A percentile compares a stretch with the other conserved stretches of the same genome.
phyloP scores from a whole-genome alignment of 73 alveolate species.

The Symbiodinium pilosum region DNA sequence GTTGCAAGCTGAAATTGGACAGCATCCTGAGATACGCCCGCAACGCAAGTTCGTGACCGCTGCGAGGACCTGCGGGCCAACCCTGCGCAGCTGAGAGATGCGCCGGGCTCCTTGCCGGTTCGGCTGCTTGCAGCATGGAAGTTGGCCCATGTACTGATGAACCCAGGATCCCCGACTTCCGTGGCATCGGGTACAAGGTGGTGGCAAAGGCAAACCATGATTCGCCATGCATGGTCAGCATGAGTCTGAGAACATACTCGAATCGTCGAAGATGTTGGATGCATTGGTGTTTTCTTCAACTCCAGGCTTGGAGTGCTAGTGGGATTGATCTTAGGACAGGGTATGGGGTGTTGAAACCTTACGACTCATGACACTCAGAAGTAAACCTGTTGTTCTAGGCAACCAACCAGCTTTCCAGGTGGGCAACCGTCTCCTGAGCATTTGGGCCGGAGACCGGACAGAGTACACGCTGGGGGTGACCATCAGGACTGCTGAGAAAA shows the following conservation, averaged over 20 bases:
- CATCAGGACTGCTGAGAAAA: conserved; percentile 12
- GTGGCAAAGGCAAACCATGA: conserved; percentile 51
- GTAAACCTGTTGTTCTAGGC: no score
- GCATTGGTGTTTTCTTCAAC: no score
- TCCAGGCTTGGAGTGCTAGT: no score
- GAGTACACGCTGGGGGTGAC: conserved; percentile 51
- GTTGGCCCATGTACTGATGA: neutral
- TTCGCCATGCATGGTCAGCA: no score
- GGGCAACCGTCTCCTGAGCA: conserved; percentile 74
- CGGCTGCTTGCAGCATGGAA: neutral
- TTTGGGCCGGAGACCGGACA: conserved; percentile 75
- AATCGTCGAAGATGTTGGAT: no score
- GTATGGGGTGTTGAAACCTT: neutral
- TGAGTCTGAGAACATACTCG: no score
- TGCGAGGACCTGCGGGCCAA: conserved; percentile 49
- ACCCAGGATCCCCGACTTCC: conserved; percentile 24
- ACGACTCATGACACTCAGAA: no score
- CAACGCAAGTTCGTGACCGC: neutral
- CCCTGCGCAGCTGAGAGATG: conserved; percentile 8
- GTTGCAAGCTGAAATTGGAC: neutral
- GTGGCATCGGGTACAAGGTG: conserved; percentile 57
- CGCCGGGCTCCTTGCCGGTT: neutral
- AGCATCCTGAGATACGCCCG: neutral
- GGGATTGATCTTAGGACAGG: neutral
- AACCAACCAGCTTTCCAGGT: conserved; percentile 4